These are phyloP conservation scores for Phialophora chinensis DNA, from an alignment of 2,329 filamentous ascomycete species.

Conservation along the genomic window DNA sequence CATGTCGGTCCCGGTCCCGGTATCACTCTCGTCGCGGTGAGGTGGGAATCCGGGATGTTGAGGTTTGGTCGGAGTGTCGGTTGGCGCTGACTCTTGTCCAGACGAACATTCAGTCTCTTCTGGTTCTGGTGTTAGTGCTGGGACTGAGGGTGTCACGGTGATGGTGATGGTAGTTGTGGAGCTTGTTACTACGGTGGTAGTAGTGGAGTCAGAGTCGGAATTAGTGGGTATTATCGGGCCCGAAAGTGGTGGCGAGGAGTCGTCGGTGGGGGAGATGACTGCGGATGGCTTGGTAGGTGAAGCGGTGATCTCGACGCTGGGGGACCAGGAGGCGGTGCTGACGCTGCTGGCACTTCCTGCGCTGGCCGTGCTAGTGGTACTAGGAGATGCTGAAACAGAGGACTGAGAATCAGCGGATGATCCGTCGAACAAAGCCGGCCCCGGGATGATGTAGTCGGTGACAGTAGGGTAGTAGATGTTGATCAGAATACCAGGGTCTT, in stretches of 20 bases:
- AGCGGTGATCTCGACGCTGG: constrained; percentile 32
- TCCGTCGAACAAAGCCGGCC: constrained; percentile 48
- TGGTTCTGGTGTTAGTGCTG: not conserved
- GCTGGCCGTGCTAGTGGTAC: not conserved
- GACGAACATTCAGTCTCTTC: constrained; percentile 14
- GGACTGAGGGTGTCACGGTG: constrained; percentile 3
- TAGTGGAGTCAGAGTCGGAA: constrained; percentile 1
- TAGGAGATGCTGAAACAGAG: constrained; percentile 18
- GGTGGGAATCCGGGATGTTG: not conserved
- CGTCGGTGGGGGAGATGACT: constrained; percentile 22
- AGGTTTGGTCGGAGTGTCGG: not conserved
- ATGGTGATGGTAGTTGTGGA: constrained; percentile 39
- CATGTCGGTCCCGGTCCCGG: not conserved
- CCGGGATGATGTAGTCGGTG: constrained; percentile 58
- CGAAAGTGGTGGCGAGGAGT: not conserved
- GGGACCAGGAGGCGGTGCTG: constrained; percentile 2
- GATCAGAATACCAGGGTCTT: constrained; percentile 64
- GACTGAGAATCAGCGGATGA: constrained; percentile 13
- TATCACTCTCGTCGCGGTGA: not conserved
- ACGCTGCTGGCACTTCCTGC: not conserved
- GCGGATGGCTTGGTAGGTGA: constrained; percentile 20
- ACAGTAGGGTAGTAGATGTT: constrained; percentile 61
- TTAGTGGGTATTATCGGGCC: not conserved
- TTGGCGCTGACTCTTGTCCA: not conserved
- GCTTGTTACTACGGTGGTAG: not conserved